Conservation (phyloP, 1,284 basidiomycete species). For the Cutaneotrichosporon arboriforme region DNA sequence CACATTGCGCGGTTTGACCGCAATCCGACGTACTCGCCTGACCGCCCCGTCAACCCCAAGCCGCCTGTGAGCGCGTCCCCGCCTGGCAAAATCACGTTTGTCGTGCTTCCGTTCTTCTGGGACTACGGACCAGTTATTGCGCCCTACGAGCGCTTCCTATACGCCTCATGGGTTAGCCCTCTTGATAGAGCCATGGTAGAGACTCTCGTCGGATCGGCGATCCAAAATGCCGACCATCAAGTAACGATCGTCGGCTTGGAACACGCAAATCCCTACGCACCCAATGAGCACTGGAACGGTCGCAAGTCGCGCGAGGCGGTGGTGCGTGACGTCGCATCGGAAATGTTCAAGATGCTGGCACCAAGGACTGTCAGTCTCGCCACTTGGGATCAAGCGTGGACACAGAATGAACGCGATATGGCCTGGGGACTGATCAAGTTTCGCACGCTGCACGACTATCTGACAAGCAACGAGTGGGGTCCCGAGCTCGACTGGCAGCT, state of each 20-base stretch:
- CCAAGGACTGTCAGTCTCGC: no score
- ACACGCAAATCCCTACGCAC: conserved; percentile 3
- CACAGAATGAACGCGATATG: background rate
- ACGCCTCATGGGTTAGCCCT: no score
- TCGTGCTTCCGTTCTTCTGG: conserved; percentile 4
- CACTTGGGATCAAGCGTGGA: background rate
- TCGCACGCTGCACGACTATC: conserved; percentile 3
- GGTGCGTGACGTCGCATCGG: no score
- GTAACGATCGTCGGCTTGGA: conserved; percentile 9
- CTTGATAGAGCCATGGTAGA: background rate
- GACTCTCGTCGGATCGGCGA: background rate
- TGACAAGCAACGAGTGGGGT: conserved; percentile 5
- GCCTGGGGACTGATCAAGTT: background rate
- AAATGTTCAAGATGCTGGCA: no score
- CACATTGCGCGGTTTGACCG: background rate
- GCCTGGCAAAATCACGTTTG: background rate
- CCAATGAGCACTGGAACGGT: background rate
- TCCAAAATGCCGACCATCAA: background rate
- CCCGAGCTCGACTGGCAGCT: conserved; percentile 5
- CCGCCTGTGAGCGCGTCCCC: no score
- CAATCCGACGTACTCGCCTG: no score
- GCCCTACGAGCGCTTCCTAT: no score
- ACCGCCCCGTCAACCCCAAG: no score
- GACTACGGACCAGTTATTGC: background rate
- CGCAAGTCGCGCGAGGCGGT: background rate